Conservation (phyloP, 768 basidiomycete species). For the Trametes meyenii region DNA sequence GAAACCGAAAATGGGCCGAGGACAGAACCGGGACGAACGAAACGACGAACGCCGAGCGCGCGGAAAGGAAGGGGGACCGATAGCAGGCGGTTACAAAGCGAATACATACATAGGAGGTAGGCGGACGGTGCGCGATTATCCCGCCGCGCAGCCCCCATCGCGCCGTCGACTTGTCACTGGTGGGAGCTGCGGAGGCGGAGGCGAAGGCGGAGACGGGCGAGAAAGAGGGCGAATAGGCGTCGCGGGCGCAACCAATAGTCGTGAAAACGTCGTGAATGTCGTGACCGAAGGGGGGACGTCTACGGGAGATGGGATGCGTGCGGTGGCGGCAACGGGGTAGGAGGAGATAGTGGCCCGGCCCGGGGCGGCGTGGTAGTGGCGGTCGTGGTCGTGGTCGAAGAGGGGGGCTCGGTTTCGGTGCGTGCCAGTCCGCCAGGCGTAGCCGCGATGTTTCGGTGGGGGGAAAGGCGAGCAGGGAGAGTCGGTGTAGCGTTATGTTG, state of each 20-base stretch:
- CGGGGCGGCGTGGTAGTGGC: neutral
- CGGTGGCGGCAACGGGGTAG: neutral
- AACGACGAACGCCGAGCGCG: neutral
- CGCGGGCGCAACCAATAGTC: neutral
- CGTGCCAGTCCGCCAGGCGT: too few relatives aligned
- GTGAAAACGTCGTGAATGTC: constrained; percentile 9
- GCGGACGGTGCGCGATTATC: too few relatives aligned
- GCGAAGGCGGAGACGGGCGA: neutral
- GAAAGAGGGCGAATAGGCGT: neutral
- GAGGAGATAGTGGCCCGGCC: neutral
- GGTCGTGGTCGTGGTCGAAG: neutral
- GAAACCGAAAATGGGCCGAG: neutral
- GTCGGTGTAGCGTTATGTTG: too few relatives aligned
- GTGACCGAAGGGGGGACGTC: neutral
- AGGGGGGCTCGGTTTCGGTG: too few relatives aligned
- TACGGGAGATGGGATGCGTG: neutral
- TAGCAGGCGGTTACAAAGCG: neutral
- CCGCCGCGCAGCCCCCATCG: too few relatives aligned
- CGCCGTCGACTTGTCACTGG: too few relatives aligned
- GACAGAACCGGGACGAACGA: neutral
- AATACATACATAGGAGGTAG: neutral
- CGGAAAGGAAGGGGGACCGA: neutral
- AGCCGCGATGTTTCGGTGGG: too few relatives aligned
- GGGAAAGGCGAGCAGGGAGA: too few relatives aligned
- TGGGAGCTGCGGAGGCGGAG: neutral